Percentiles rank a stretch among this genome's conserved stretches.
phyloP scores from a whole-genome alignment of 106 monocot genomes.

The Dendrobium nobile region DNA sequence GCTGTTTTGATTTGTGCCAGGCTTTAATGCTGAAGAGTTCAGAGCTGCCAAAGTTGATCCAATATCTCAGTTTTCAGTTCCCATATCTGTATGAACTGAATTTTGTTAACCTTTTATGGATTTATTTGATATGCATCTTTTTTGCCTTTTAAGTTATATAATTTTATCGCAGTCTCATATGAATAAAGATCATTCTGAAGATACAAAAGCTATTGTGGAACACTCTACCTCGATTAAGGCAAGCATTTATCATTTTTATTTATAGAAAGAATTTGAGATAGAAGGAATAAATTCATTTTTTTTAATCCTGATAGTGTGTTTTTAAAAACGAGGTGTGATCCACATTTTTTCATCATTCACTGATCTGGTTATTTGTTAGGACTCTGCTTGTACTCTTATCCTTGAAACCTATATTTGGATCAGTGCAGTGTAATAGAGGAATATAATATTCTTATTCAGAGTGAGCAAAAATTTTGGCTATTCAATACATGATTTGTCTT shows the following conservation, averaged over 20 bases:
- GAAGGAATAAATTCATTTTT: neutral
- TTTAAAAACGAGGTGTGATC: neutral
- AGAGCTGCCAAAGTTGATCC: conserved; percentile 77
- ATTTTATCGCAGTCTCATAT: conserved; percentile 63
- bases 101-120: neutral
- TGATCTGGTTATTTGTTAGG: neutral
- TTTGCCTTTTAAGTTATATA: conserved; percentile 1
- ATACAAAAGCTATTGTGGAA: conserved; percentile 78
- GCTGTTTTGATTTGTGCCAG: conserved; percentile 20
- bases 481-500: neutral
- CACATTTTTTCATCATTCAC: neutral
- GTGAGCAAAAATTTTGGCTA: neutral
- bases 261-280: neutral
- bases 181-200: conserved; percentile 90
- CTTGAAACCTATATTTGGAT: too few species aligned
- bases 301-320: neutral
- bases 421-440: too few species aligned
- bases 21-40: conserved; percentile 67
- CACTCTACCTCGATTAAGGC: conserved; percentile 69
- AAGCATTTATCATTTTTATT: conserved; percentile 13
- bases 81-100: conserved; percentile 47
- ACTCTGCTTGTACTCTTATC: neutral
- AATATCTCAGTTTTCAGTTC: conserved; percentile 73
- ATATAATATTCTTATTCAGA: neutral
- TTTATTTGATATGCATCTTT: neutral